Evolutionary conservation across 805 yeast species (phyloP).

Genomic region (Candida montana): DNA sequence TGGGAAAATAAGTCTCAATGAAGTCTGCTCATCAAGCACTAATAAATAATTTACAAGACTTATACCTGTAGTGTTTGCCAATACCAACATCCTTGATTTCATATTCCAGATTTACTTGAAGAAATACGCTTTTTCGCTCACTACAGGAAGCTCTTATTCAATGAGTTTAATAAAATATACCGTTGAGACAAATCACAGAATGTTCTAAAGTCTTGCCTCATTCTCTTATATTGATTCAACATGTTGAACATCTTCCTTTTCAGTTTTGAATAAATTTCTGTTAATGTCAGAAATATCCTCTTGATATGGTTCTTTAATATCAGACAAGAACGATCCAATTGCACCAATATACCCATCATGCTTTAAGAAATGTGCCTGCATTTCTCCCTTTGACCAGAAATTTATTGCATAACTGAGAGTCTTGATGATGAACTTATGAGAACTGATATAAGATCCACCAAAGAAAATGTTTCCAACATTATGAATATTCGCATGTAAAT

Average conservation of each 20-base stretch:
- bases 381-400: slow-evolving; percentile 91
- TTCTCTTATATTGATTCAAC: too few relatives aligned
- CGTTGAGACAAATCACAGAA: too few relatives aligned
- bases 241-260: slow-evolving; percentile 1
- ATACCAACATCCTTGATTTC: too few relatives aligned
- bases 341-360: slow-evolving; percentile 97
- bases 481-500: slow-evolving; percentile 85
- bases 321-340: slow-evolving; percentile 81
- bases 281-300: not conserved
- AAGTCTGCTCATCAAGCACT: too few relatives aligned
- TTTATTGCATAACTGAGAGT: slow-evolving; percentile 89
- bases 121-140: too few relatives aligned
- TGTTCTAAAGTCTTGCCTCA: too few relatives aligned
- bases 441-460: slow-evolving; percentile 94
- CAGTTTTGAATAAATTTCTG: not conserved
- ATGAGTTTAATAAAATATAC: too few relatives aligned
- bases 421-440: slow-evolving; percentile 92
- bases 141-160: too few relatives aligned
- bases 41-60: too few relatives aligned
- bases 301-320: slow-evolving; percentile 22
- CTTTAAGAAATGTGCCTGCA: slow-evolving; percentile 86
- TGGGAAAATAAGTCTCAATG: too few relatives aligned
- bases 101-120: too few relatives aligned
- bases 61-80: too few relatives aligned
- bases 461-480: slow-evolving; percentile 82